phyloP scores from a whole-genome alignment of 1,284 basidiomycete genomes.

The Xerocomus cyaneibrunnescens region DNA sequence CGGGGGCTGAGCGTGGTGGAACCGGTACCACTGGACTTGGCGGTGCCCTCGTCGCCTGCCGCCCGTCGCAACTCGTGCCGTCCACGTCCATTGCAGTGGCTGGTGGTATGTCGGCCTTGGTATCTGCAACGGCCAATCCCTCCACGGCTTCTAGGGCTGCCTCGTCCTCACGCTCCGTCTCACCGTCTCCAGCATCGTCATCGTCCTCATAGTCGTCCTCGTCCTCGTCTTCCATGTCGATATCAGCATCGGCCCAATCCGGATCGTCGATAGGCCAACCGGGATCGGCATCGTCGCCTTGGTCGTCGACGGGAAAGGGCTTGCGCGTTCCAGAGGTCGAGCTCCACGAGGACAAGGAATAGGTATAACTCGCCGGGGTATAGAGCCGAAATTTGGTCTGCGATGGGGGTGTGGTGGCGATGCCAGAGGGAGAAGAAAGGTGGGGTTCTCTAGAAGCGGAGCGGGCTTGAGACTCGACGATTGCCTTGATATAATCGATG shows the following conservation, averaged over 20 bases:
- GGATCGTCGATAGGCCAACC: conserved; percentile 26
- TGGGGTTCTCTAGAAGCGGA: not conserved
- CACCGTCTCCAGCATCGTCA: conserved; percentile 18
- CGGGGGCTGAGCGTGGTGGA: not conserved
- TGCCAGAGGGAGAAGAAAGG: conserved; percentile 1
- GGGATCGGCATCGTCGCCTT: conserved; percentile 22
- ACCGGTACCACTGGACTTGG: not conserved
- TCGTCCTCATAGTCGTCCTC: conserved; percentile 35
- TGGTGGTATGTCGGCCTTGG: conserved; percentile 3
- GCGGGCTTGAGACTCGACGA: conserved; percentile 32
- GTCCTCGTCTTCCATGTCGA: conserved; percentile 36
- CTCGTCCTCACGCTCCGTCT: conserved; percentile 15
- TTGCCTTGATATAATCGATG: conserved; percentile 34
- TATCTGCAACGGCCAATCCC: conserved; percentile 13
- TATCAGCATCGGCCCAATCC: conserved; percentile 30
- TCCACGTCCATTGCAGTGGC: conserved; percentile 12
- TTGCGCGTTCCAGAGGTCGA: conserved; percentile 17
- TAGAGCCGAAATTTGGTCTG: conserved; percentile 32
- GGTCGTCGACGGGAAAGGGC: conserved; percentile 13
- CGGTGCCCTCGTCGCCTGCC: not conserved
- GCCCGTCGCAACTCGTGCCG: not conserved
- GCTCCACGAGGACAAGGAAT: conserved; percentile 24
- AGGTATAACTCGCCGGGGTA: conserved; percentile 34
- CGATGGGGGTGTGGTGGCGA: conserved; percentile 3
- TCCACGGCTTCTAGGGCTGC: conserved; percentile 15